Evolutionary conservation across 75 land plant genomes (phyloP), one percentile per base, ranked within the genome.

Genomic region (Pinus taeda): DNA sequence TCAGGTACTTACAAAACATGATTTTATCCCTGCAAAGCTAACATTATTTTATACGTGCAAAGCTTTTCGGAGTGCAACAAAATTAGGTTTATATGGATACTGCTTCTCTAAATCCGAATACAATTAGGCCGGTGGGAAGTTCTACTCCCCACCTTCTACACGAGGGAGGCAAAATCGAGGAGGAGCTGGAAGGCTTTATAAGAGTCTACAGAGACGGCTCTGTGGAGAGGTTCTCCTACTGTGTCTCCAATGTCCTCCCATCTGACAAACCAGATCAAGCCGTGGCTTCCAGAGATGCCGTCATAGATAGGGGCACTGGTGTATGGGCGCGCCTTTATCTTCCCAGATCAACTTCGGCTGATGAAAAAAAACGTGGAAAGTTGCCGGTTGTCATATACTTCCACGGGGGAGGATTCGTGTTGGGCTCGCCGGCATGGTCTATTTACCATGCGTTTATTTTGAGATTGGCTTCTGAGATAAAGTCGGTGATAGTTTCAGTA

Each of bases 341-440:
- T 12, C 92, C 94, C n/a, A 45, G 75, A n/a, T 29, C 64, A 26
- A 39, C 37, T 33, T 45, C 53, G 9, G 9, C 53, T 6, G 9
- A 45, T 45, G 53, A 6, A 6, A 2, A 42, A 4, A 6, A 45
- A 45, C 53, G 9, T 8, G 53, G 7, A 56, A 60, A 60, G 8
- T 6, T 60, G 29, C 93, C 91, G 1, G 77, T 91, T n/a, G 7
- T 88, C 42, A 66, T 91, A 20, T 89, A 86, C 74, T 91, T 82
- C 77, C 93, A 91, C 65, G 93, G 93, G 4, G 93, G 91, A 9
- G 93, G 87, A 33, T 86, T 91, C 57, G 83, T 80, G 71, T 61
- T 84, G 15, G 78, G 80, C 58, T 82, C 85, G 15, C 79, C 85
- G 53, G 78, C 82, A 1, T 82, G 80, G 79, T 13, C 64, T 42